Evolutionary conservation across 148 eudicot species (phyloP), one percentile per base, ranked within the genome.

Genomic region (Heliosperma pusillum): DNA sequence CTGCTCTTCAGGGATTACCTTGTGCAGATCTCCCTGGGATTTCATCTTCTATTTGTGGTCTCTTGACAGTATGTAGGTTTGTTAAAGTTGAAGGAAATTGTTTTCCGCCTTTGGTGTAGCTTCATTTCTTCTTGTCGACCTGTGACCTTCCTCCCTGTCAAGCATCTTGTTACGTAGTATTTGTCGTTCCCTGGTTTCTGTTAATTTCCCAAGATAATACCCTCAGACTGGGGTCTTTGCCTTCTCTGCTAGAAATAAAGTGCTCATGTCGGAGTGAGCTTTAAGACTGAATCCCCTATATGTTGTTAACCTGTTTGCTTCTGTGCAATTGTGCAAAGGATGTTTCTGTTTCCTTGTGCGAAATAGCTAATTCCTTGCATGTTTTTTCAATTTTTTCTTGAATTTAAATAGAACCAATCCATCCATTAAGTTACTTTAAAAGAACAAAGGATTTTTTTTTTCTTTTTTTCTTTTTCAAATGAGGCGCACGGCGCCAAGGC

Each of bases 51-150:
- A 30, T 36, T 61, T 57, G 20, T 45, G 33, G 47, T 71, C 62
- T 63, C 53, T 63, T 36, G 76, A 71, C 67, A 47, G 2, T 70
- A n/a, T 77, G 80, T 63, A 78, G 75, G 67, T 53, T 58, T 30
- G 67, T 26, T 30, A 19, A 64, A 64, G 25, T 40, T 62, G 27
- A n/a, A 66, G 70, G 66, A 42, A 33, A 25, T 40, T 64, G 5
- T 61, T 42, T 68, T 19, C 62, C 59, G 50, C 44, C 73, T 27
- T 76, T 36, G 57, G 7, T 69, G 66, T 71, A 44, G 53, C 76
- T 30, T 52, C 56, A 42, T 50, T 60, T 52, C 22, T 52, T 26
- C 33, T 26, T 33, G 44, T 45, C 52, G 29, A 68, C 78, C 66
- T 57, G 65, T 42, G 58, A 33, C 40, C 42, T 76, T 40, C 11